phyloP scores from a whole-genome alignment of 2,329 filamentous ascomycete genomes.

The Trichoderma polysporum region DNA sequence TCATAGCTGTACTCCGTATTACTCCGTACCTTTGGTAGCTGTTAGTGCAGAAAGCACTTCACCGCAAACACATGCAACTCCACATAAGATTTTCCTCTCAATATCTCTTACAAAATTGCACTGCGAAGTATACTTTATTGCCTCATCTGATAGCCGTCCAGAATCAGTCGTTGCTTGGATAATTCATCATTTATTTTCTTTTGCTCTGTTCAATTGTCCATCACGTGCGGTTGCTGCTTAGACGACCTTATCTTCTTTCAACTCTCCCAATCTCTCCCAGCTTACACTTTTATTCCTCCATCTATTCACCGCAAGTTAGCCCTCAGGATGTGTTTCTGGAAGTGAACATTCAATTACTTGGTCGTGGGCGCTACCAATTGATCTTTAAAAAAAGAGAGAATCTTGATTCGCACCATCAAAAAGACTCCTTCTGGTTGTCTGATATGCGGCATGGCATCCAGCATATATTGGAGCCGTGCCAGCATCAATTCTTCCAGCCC shows the following conservation, averaged over 20 bases:
- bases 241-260: not conserved
- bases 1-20: too few relatives aligned
- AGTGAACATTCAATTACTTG: not conserved
- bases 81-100: not conserved
- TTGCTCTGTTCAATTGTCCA: not conserved
- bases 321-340: not conserved
- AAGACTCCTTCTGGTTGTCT: slow-evolving; percentile 9
- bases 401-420: not conserved
- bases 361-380: not conserved
- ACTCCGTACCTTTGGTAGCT: not conserved
- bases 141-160: not conserved
- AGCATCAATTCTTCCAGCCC: slow-evolving; percentile 40
- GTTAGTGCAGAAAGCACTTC: not conserved
- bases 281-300: not conserved
- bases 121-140: not conserved
- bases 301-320: not conserved
- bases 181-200: not conserved
- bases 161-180: not conserved
- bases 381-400: not conserved
- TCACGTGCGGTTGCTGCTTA: not conserved
- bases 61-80: not conserved
- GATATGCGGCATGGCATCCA: slow-evolving; percentile 24
- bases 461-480: slow-evolving; percentile 43
- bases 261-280: not conserved
- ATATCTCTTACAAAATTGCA: not conserved